These are phyloP conservation scores for Aspergillus ibericus DNA, from an alignment of 2,329 filamentous ascomycete genomes.

Conservation along the genomic window DNA sequence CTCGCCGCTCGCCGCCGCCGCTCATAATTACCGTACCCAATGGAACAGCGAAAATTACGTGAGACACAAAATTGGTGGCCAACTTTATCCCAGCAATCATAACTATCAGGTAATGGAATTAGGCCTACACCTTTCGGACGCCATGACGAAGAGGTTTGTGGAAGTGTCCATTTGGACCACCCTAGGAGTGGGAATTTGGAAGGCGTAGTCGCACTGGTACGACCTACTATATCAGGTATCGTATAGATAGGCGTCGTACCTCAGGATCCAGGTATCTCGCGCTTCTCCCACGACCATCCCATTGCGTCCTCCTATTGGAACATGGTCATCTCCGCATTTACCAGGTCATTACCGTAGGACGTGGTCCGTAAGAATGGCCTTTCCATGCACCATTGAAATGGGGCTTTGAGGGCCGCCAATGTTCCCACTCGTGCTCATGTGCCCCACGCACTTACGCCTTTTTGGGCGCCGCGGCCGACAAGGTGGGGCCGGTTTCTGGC, in stretches of 20 bases:
- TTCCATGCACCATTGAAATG: slow-evolving; percentile 17
- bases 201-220: neutral
- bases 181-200: neutral
- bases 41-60: neutral
- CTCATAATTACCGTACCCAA: neutral
- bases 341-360: slow-evolving; percentile 12
- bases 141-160: neutral
- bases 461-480: slow-evolving; percentile 27
- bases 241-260: slow-evolving; percentile 1
- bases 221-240: slow-evolving; percentile 2
- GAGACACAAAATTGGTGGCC: neutral
- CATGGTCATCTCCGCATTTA: slow-evolving; percentile 17
- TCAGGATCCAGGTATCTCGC: slow-evolving; percentile 1
- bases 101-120: neutral
- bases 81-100: neutral
- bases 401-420: slow-evolving; percentile 17
- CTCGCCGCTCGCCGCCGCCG: neutral
- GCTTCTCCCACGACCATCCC: slow-evolving; percentile 2
- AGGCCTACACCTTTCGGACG: neutral
- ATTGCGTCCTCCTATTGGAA: slow-evolving; percentile 5
- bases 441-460: slow-evolving; percentile 24
- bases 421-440: slow-evolving; percentile 26
- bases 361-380: slow-evolving; percentile 15
- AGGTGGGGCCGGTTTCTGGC: slow-evolving; percentile 14
- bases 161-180: neutral